These are phyloP conservation scores for Nitzschia sp. DNA, from an alignment of 108 stramenopile genomes.

Conservation along the genomic window DNA sequence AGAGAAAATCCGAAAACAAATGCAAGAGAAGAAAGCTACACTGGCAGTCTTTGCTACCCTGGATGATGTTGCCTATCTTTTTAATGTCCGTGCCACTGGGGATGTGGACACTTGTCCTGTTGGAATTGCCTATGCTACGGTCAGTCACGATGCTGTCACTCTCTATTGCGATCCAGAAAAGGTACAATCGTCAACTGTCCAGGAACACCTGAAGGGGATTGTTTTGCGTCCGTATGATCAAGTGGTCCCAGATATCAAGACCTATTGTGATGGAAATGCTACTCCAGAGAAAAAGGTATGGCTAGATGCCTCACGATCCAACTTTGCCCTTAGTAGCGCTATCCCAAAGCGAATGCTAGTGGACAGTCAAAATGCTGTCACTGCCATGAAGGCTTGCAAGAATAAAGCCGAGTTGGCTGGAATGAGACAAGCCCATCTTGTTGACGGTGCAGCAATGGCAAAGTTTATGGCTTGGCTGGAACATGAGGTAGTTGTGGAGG, in stretches of 20 bases:
- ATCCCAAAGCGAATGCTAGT: conserved; percentile 55
- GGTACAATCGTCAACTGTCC: conserved; percentile 50
- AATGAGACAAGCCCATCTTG: conserved; percentile 87
- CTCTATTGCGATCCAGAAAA: conserved; percentile 78
- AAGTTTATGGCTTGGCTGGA: conserved; percentile 90
- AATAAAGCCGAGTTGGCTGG: conserved; percentile 91
- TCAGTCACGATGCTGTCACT: conserved; percentile 64
- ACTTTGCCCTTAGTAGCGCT: conserved; percentile 61
- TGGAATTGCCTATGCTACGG: conserved; percentile 88
- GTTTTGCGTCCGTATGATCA: conserved; percentile 64
- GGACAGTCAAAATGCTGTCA: conserved; percentile 80
- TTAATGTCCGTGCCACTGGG: conserved; percentile 89
- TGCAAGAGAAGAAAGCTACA: conserved; percentile 74
- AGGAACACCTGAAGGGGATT: conserved; percentile 65
- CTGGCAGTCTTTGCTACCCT: conserved; percentile 85
- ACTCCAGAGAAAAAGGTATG: conserved; percentile 53
- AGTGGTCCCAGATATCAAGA: conserved; percentile 55
- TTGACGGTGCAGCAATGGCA: conserved; percentile 95
- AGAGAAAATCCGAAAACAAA: conserved; percentile 57
- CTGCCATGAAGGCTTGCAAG: conserved; percentile 92
- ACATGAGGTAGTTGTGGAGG: conserved; percentile 51
- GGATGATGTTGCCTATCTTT: conserved; percentile 96
- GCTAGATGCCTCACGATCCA: conserved; percentile 64
- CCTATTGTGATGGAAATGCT: conserved; percentile 40
- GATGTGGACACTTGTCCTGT: conserved; percentile 91